Conservation (phyloP, 768 basidiomycete species). For the Panaeolus papilionaceus region DNA sequence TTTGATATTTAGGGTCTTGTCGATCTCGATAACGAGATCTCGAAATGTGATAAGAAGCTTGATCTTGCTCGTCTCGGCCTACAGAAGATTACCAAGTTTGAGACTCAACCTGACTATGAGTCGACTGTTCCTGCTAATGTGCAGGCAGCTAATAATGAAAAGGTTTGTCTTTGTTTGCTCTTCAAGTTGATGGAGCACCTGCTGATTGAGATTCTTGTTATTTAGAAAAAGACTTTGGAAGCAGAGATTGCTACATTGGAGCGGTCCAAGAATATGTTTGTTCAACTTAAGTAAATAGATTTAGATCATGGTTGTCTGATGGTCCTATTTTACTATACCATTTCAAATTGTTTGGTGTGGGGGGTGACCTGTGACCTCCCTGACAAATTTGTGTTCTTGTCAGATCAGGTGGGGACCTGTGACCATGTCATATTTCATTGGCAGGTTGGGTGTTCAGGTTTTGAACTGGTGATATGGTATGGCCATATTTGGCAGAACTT, state of each 20-base stretch:
- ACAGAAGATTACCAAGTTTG: constrained; percentile 78
- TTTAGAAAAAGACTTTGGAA: constrained; percentile 75
- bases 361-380: too few species aligned
- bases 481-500: too few species aligned
- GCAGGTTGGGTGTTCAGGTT: too few species aligned
- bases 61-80: constrained; percentile 71
- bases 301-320: too few species aligned
- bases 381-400: too few species aligned
- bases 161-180: constrained; percentile 54
- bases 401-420: too few species aligned
- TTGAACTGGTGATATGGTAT: too few species aligned
- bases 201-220: constrained; percentile 14
- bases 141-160: constrained; percentile 76
- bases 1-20: constrained; percentile 74
- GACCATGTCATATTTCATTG: too few species aligned
- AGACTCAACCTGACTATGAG: constrained; percentile 78
- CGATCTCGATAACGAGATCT: constrained; percentile 86
- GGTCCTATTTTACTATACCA: too few species aligned
- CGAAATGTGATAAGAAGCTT: constrained; percentile 91
- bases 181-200: background rate
- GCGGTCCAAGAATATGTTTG: constrained; percentile 78
- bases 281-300: constrained; percentile 56
- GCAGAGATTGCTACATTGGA: constrained; percentile 80
- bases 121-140: constrained; percentile 83
- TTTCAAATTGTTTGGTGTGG: too few species aligned